Base-by-base conservation (phyloP, 2,329 filamentous ascomycete genomes). In the Cladophialophora exuberans region DNA sequence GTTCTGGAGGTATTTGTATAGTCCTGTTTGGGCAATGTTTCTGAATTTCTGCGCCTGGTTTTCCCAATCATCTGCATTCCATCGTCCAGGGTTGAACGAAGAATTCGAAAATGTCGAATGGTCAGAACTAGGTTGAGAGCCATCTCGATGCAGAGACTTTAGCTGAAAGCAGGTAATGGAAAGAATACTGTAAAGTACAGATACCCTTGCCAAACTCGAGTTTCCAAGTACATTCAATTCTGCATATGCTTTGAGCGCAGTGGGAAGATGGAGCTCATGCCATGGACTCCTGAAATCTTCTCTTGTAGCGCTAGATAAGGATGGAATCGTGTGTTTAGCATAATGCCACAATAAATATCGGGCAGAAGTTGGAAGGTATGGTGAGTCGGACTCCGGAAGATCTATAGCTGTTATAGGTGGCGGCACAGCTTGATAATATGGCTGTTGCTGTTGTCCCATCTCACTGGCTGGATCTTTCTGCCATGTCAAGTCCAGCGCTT, bases 131-230 rank as follows among this genome's bases (percentile, higher is more conserved):
- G 18, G 30, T 18, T 23, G 26, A 0, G 46, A 23, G 15, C 10
- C 7, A 11, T 26, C 13, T 22, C 28, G 30, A 20, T 52, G 28
- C 6, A 52, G 49, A n/a, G 49, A 33, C n/a, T 22, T 31, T 4
- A 52, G 30, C n/a, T 52, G 49, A 17, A 44, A 52, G 39, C 49
- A 52, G 5, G 49, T 52, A 18, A 52, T 22, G 22, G 49, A 52
- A 33, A 52, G 49, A 6, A 52, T 38, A 20, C 49, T 52, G 49
- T 52, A 52, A 28, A 52, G 33, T 11, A 52, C 39, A 2, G 39
- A 52, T 7, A 52, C 49, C 18, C 49, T 42, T 5, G 39, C 28
- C 26, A 52, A 38, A 18, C 39, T 15, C 13, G 49, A 52, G 22
- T 45, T 38, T 1, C 49, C 39, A 15, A 44, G 18, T 9, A 52